Evolutionary conservation across 371 early-diverging fungal species (phyloP), one percentile per base, ranked within the genome.

Genomic region (Mortierella sp.): DNA sequence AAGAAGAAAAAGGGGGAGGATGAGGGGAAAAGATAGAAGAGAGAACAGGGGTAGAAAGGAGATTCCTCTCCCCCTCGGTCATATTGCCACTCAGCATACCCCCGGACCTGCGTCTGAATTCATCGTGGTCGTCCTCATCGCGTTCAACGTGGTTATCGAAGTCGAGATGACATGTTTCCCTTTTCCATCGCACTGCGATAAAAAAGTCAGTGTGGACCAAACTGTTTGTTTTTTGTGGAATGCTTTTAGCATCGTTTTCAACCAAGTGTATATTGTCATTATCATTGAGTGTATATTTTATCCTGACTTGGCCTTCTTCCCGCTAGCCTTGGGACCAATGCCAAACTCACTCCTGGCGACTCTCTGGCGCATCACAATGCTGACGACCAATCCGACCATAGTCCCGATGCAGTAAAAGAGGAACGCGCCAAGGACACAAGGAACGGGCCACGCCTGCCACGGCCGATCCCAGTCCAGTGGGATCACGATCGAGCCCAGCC

Each of bases 361-460:
- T 6, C 77, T 71, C n/a, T 81, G 77, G 43, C 71, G 73, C 81
- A 74, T 81, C 41, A 68, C 73, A 41, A 81, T 48, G 44, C 70
- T 73, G 26, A 75, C 76, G 6, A 87, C 77, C 24, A 82, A 40
- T 10, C 85, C 74, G 3, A 79, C 70, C 24, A 79, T 47, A 19
- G 78, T 79, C 19, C 87, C 87, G 52, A 86, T 66, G 45, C 77
- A 75, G 72, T 87, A 79, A 43, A 86, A 86, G 26, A 80, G 16
- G 53, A 75, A 79, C 19, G 85, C 78, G 2, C 87, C 85, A 13
- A 87, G 65, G 11, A 87, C 80, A 75, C 86, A 86, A 37, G 87
- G 79, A 29, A 87, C 80, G 4, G 87, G 87, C 87, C 87, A 87
- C 19, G 74, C 88, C 77, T 88, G 88, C 88, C 88, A 88, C 16